Evolutionary conservation across 1,139 yeast genomes (phyloP), one percentile per base, ranked within the genome.

Genomic region (Kazachstania sp.): DNA sequence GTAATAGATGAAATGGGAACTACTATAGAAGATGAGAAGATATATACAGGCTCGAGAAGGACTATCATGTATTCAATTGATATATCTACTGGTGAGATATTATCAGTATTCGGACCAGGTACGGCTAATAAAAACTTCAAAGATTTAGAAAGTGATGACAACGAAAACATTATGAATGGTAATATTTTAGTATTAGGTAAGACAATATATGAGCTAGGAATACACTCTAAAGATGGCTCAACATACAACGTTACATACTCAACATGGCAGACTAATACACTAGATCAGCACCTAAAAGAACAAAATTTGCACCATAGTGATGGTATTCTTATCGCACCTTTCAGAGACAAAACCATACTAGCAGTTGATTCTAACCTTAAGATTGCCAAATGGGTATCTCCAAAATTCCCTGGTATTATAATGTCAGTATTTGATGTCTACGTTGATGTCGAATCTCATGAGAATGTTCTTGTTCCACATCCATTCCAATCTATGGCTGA

Each of bases 211-310:
- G 77, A 75, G 46, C 67, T 83, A 26, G 74, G 77, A 11, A 81
- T 83, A 18, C 79, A 79, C 62, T 82, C 95, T 5, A 79, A 77
- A 57, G 75, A 81, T 43, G 81, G 80, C 47, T 70, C 81, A 2
- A 73, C 78, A 3, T 90, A 96, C 95, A 86, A 88, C 60, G 88
- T 92, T 12, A 82, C 94, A 0, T 90, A 85, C 61, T 75, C 95
- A 1, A 78, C 83, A 46, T 92, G 97, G 97, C 95, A 95, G 7
- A 95, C 95, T 28, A 90, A 90, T 66, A 82, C 87, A 54, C 72
- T 90, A 50, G 95, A 92, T 62, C 71, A 73, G 38, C 92, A 84
- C 60, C 71, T 90, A 50, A 79, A 67, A 1, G 53, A 54, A 23
- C 72, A 72, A 50, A 73, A 83, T 54, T 72, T 71, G 50, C 71